Evolutionary conservation across 1,139 yeast genomes (phyloP).

Genomic region (Nakaseomyces glabratus): DNA sequence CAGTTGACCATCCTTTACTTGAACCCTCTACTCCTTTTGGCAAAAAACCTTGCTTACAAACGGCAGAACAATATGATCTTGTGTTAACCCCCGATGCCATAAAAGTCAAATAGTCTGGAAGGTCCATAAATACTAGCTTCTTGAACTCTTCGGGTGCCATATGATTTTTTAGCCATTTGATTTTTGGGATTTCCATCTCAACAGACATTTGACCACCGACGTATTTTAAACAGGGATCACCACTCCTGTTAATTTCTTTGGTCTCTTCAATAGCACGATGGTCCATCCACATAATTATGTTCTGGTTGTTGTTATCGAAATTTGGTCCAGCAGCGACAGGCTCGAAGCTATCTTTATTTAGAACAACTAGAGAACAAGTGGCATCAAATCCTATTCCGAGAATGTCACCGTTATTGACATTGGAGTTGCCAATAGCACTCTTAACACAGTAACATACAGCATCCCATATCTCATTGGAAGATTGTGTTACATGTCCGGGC

Average conservation of each 20-base stretch:
- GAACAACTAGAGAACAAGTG: conserved; percentile 85
- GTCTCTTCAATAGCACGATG: conserved; percentile 93
- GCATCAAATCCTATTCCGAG: conserved; percentile 95
- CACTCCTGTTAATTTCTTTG: conserved; percentile 65
- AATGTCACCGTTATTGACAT: conserved; percentile 55
- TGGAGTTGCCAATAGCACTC: conserved; percentile 62
- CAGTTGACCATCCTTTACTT: conserved; percentile 80
- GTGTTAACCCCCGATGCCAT: conserved; percentile 82
- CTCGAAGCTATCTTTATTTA: conserved; percentile 52
- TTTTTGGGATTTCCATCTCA: conserved; percentile 96
- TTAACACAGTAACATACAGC: conserved; percentile 77
- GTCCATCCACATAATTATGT: conserved; percentile 95
- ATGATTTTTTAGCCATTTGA: conserved; percentile 89
- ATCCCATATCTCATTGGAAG: conserved; percentile 89
- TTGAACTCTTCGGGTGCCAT: conserved; percentile 55
- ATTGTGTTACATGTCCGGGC: conserved; percentile 69
- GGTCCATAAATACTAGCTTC: conserved; percentile 77
- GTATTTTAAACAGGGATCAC: conserved; percentile 70
- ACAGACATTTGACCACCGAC: conserved; percentile 98
- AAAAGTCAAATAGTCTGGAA: conserved; percentile 84
- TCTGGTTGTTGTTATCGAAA: conserved; percentile 60
- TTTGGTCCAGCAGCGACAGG: conserved; percentile 93
- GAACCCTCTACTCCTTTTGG: conserved; percentile 88
- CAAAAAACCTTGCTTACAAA: conserved; percentile 91
- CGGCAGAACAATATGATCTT: conserved; percentile 80